Evolutionary conservation across 2,329 filamentous ascomycete species (phyloP).

Genomic region (Pyricularia sp.): DNA sequence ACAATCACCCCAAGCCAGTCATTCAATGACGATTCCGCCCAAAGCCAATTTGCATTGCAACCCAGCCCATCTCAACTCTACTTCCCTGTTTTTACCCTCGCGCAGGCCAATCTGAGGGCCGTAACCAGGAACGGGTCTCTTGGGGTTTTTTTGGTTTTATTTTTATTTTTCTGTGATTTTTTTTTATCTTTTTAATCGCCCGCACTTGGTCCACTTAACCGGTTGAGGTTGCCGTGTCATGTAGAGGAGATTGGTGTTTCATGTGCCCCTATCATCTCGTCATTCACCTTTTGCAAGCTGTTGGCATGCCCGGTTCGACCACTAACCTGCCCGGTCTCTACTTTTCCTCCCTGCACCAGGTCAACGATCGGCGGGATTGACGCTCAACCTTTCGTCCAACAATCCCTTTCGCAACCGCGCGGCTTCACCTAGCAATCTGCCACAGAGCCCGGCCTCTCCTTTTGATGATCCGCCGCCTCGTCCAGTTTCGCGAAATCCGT

Average conservation of each 20-base stretch:
- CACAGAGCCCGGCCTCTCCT: constrained; percentile 34
- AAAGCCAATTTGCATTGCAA: background rate
- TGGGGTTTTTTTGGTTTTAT: background rate
- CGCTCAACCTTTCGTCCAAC: constrained; percentile 64
- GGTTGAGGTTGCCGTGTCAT: constrained; percentile 28
- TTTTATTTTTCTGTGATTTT: background rate
- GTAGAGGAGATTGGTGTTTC: constrained; percentile 32
- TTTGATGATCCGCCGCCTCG: constrained; percentile 47
- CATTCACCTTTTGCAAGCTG: constrained; percentile 24
- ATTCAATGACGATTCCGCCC: background rate
- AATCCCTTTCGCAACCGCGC: constrained; percentile 70
- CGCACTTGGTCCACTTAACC: constrained; percentile 22
- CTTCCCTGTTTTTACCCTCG: constrained; percentile 1
- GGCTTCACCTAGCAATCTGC: constrained; percentile 39
- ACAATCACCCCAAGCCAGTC: background rate
- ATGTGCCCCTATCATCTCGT: constrained; percentile 20
- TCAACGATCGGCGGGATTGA: constrained; percentile 39
- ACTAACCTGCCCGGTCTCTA: constrained; percentile 8
- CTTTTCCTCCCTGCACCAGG: constrained; percentile 21
- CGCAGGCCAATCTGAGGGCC: background rate
- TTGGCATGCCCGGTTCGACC: constrained; percentile 8
- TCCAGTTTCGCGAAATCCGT: constrained; percentile 62
- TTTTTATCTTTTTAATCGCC: background rate
- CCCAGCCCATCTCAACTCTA: background rate
- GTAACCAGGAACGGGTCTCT: background rate